phyloP scores from a whole-genome alignment of 2,329 filamentous ascomycete genomes.

The Acrocalymma vagum region DNA sequence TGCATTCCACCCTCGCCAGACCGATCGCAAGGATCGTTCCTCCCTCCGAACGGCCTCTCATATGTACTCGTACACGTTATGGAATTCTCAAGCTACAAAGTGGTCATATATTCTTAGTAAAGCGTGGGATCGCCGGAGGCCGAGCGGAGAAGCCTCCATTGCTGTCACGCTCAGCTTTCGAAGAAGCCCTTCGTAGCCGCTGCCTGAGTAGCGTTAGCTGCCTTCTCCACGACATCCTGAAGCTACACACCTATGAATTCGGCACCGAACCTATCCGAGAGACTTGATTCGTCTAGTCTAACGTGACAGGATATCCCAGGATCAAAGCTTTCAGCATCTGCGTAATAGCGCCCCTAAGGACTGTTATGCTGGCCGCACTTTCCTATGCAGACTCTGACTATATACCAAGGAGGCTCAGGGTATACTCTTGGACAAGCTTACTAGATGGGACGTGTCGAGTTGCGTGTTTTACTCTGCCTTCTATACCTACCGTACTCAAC shows the following conservation, averaged over 20 bases:
- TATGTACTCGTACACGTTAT: no score
- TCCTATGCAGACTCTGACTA: slow-evolving; percentile 1
- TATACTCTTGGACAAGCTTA: not conserved
- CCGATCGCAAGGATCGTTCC: not conserved
- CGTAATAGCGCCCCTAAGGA: slow-evolving; percentile 1
- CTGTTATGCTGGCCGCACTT: not conserved
- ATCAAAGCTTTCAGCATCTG: slow-evolving; percentile 1
- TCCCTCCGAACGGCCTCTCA: no score
- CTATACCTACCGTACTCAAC: slow-evolving; percentile 1
- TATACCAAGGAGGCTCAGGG: not conserved
- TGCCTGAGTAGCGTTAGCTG: slow-evolving; percentile 1
- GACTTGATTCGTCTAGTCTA: not conserved
- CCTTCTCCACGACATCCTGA: not conserved
- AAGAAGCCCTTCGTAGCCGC: not conserved
- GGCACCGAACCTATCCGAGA: not conserved
- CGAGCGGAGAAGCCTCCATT: not conserved
- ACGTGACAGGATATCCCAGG: not conserved
- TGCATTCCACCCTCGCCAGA: not conserved
- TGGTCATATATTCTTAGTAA: slow-evolving; percentile 3
- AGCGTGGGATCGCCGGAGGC: not conserved
- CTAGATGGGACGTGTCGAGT: not conserved
- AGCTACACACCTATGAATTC: slow-evolving; percentile 1
- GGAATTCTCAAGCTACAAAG: slow-evolving; percentile 4
- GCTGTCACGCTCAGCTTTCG: not conserved
- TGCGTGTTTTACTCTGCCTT: not conserved